phyloP scores from a whole-genome alignment of 148 eudicot genomes.

The Nepenthes gracilis region DNA sequence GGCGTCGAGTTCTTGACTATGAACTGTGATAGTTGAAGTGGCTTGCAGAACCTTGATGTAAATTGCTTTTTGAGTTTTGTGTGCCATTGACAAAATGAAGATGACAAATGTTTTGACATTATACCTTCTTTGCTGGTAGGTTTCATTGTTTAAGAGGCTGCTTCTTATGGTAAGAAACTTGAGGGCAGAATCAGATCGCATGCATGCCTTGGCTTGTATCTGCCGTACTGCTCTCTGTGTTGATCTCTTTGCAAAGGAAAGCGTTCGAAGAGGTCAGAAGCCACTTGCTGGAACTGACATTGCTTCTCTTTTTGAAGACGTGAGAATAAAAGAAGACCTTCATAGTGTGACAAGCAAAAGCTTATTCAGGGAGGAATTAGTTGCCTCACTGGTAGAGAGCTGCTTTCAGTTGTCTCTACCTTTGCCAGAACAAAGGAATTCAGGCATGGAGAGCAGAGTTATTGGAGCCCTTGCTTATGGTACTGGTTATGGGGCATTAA shows the following conservation, averaged over 20 bases:
- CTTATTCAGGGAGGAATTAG: slow-evolving; percentile 94
- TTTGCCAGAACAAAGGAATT: slow-evolving; percentile 87
- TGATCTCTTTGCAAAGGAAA: slow-evolving; percentile 94
- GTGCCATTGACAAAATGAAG: background rate
- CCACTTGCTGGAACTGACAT: slow-evolving; percentile 94
- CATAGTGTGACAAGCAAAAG: slow-evolving; percentile 71
- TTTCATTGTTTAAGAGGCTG: slow-evolving; percentile 79
- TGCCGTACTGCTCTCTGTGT: slow-evolving; percentile 95
- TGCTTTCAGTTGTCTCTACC: slow-evolving; percentile 97
- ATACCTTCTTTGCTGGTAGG: slow-evolving; percentile 35
- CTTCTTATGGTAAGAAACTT: slow-evolving; percentile 96
- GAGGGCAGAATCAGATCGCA: slow-evolving; percentile 97
- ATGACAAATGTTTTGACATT: no score
- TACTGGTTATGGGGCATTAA: slow-evolving; percentile 98
- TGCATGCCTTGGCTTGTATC: slow-evolving; percentile 99
- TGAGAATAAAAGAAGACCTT: slow-evolving; percentile 72
- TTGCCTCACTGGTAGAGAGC: slow-evolving; percentile 93
- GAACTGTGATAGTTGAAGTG: no score
- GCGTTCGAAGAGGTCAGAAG: slow-evolving; percentile 87
- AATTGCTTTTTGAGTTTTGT: background rate
- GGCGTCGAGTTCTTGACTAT: no score
- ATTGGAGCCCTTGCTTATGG: slow-evolving; percentile 99
- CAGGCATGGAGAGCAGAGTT: slow-evolving; percentile 97
- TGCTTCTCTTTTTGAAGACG: slow-evolving; percentile 89
- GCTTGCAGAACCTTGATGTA: no score